phyloP scores from a whole-genome alignment of 305 asterid genomes.

The Solanum hybrid region DNA sequence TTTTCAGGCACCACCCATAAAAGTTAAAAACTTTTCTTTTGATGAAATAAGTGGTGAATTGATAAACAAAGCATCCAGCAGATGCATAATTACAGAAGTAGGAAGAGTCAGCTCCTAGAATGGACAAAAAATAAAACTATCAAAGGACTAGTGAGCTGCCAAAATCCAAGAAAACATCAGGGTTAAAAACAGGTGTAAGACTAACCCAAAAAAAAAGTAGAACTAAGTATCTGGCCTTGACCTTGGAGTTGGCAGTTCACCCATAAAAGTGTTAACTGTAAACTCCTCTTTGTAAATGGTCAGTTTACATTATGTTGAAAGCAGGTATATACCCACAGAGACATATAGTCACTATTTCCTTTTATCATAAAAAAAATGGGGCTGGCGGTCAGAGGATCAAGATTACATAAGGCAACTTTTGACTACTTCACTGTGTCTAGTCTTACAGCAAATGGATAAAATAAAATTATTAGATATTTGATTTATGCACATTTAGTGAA shows the following conservation, averaged over 20 bases:
- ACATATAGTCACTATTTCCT: conserved; percentile 1
- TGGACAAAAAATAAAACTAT: not conserved
- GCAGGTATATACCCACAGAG: not conserved
- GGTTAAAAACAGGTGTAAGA: not conserved
- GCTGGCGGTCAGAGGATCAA: not conserved
- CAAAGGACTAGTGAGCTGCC: not conserved
- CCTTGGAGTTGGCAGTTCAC: not conserved
- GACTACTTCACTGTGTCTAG: not conserved
- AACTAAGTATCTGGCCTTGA: not conserved
- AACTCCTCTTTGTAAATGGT: not conserved
- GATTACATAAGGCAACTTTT: not conserved
- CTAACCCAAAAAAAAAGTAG: not conserved
- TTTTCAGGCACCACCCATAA: not conserved
- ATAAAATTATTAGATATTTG: not conserved
- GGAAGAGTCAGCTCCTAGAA: not conserved
- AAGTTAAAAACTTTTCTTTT: not conserved
- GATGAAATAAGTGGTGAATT: not conserved
- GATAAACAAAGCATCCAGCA: not conserved
- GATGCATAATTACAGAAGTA: not conserved
- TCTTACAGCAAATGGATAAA: not conserved
- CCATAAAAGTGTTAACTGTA: not conserved
- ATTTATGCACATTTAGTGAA: not conserved
- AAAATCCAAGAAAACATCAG: not conserved
- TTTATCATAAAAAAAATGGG: not conserved
- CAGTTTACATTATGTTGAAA: not conserved